Base-by-base conservation (phyloP, 768 basidiomycete genomes). In the Symmetrospora coprosmae region DNA sequence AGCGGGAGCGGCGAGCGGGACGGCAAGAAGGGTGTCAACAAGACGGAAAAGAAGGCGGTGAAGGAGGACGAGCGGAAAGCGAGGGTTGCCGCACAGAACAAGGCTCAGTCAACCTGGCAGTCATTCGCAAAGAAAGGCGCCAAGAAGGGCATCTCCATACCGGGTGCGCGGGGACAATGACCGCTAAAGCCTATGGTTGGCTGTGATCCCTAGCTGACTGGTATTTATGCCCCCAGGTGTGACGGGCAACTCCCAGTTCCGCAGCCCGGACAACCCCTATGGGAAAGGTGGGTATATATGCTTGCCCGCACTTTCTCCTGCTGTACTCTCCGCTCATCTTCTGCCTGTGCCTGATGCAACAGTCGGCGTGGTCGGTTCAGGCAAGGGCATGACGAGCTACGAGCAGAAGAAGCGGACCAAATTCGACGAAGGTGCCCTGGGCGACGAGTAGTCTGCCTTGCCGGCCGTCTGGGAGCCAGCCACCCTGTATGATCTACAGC, bases 31-130 rank as follows among this genome's bases (percentile, higher is more conserved):
- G 37, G 31, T n/a, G 88, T 89, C 66, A 75, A 73, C 72, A 90
- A 88, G 80, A 86, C 87, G 79, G 89, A 89, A 77, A 88, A 87
- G 76, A 90, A 88, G 69, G 88, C 90, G 77, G 89, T 89, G 77
- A 90, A 90, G 73, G 66, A 87, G 39, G 88, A 90, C 75, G 79
- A 75, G 17, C 81, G 79, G 68, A 87, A 86, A 34, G 79, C 81
- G 8, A 91, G 91, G 73, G 85, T 87, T 9, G 87, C 88, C 72
- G 88, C 91, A 70, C 88, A 91, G 74, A 77, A 74, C 31, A 76
- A 76, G 64, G 87, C 88, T 74, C 87, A 90, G 74, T 80, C 80
- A 61, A 82, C 82, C 43, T 92, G 88, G 88, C 87, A 90, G 75
- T 87, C 87, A 75, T 92, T 92, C 75, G 82, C 88, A 21, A 92